phyloP scores from a whole-genome alignment of 2,329 filamentous ascomycete genomes.

The Samsoniella hepiali region DNA sequence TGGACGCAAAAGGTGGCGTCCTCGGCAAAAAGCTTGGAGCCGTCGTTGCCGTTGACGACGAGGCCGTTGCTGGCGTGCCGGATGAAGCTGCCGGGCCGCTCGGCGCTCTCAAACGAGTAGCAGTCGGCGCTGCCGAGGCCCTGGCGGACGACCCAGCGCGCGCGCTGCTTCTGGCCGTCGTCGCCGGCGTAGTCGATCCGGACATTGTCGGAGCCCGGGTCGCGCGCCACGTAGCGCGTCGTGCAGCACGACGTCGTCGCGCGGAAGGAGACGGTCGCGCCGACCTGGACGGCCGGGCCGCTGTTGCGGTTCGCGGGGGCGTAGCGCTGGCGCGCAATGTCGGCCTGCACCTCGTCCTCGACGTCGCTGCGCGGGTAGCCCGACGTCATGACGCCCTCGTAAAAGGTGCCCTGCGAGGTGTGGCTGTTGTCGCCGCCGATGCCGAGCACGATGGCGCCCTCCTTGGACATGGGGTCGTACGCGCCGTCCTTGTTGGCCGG shows the following conservation, averaged over 20 bases:
- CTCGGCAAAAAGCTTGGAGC: constrained; percentile 54
- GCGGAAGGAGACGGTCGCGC: constrained; percentile 50
- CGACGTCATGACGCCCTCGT: constrained; percentile 62
- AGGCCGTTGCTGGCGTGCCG: constrained; percentile 54
- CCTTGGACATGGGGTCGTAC: constrained; percentile 62
- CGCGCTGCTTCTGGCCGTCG: constrained; percentile 47
- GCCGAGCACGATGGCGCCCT: constrained; percentile 64
- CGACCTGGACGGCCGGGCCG: constrained; percentile 45
- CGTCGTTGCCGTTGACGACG: constrained; percentile 47
- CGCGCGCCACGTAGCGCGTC: constrained; percentile 54
- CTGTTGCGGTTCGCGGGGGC: constrained; percentile 45
- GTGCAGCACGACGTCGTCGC: constrained; percentile 54
- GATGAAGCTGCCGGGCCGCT: constrained; percentile 56
- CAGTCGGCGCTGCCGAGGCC: constrained; percentile 57
- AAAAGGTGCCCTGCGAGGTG: constrained; percentile 59
- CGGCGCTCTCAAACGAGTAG: constrained; percentile 58
- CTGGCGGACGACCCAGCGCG: constrained; percentile 51
- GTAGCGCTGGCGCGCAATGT: constrained; percentile 59
- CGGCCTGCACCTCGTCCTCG: constrained; percentile 56
- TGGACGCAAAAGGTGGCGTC: constrained; percentile 62
- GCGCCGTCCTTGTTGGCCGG: constrained; percentile 33
- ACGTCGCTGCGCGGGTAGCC: constrained; percentile 59
- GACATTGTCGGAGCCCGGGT: constrained; percentile 38
- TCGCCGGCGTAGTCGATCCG: constrained; percentile 54
- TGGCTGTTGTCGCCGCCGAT: constrained; percentile 64